Percentiles rank a stretch among this genome's conserved stretches.
phyloP scores from a whole-genome alignment of 345 rosid species.

The Schrenkiella parvula region DNA sequence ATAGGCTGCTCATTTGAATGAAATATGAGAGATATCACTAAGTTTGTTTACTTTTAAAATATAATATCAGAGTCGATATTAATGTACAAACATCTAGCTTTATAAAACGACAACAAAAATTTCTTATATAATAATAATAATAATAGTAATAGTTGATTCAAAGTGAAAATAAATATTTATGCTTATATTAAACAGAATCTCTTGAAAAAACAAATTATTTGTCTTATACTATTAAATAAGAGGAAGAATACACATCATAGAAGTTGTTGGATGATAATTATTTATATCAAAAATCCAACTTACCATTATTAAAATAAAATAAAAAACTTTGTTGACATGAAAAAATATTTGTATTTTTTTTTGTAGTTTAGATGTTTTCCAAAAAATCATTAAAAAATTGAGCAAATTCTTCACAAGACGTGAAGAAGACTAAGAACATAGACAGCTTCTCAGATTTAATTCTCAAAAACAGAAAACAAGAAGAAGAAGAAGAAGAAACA shows the following conservation, averaged over 20 bases:
- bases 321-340: background rate
- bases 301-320: background rate
- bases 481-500: conserved; percentile 8
- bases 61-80: background rate
- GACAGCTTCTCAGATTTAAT: conserved; percentile 5
- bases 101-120: background rate
- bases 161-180: background rate
- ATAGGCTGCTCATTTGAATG: background rate
- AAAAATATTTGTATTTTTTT: background rate
- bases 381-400: background rate
- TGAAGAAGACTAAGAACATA: conserved; percentile 22
- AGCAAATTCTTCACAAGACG: conserved; percentile 22
- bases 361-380: background rate
- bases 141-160: background rate
- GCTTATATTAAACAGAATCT: background rate
- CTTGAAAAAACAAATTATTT: background rate
- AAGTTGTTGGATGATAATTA: background rate
- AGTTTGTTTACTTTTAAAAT: too few relatives aligned
- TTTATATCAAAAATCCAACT: background rate
- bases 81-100: background rate
- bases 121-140: too few relatives aligned
- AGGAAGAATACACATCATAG: background rate
- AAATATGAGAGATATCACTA: background rate
- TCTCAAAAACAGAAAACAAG: background rate
- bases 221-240: background rate